A percentile compares a stretch with the other conserved stretches of the same genome.
phyloP scores from a whole-genome alignment of 1,139 yeast species.

The Hyphopichia buzzinii region DNA sequence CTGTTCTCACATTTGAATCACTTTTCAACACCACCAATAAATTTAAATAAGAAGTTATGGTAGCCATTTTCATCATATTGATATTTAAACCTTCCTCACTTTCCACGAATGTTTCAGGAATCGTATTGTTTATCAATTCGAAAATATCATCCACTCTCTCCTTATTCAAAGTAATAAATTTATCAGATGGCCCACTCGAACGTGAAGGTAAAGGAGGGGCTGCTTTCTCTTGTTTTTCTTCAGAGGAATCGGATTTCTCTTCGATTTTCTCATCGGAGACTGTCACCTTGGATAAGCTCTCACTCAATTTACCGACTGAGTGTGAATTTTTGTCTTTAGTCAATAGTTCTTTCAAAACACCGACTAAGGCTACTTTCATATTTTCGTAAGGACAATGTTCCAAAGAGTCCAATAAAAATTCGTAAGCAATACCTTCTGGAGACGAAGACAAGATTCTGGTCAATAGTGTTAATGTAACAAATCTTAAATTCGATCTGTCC shows the following conservation, averaged over 20 bases:
- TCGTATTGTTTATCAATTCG: constrained; percentile 31
- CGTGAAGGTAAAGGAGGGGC: constrained; percentile 13
- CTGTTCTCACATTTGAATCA: constrained; percentile 19
- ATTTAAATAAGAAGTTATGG: constrained; percentile 54
- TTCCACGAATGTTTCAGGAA: constrained; percentile 13
- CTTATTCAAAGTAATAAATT: constrained; percentile 37
- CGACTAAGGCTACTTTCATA: constrained; percentile 57
- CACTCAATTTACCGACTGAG: constrained; percentile 7
- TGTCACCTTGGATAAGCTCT: constrained; percentile 6
- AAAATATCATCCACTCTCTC: constrained; percentile 40
- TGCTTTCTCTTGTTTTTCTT: constrained; percentile 2
- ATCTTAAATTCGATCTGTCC: constrained; percentile 19
- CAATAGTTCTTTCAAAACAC: constrained; percentile 65
- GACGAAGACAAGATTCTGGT: constrained; percentile 55
- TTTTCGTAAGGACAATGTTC: constrained; percentile 65
- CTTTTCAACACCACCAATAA: constrained; percentile 46
- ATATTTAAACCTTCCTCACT: constrained; percentile 13
- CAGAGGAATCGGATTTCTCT: constrained; percentile 2
- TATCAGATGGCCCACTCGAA: constrained; percentile 8
- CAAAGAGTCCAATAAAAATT: constrained; percentile 64
- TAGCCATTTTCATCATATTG: constrained; percentile 33
- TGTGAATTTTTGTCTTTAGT: constrained; percentile 17
- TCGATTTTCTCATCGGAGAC: constrained; percentile 1
- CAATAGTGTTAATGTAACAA: constrained; percentile 45
- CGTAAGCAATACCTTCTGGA: constrained; percentile 56